Evolutionary conservation across 495 filamentous ascomycete genomes (phyloP), one percentile per base, ranked within the genome.

Genomic region (Xylaria palmicola): DNA sequence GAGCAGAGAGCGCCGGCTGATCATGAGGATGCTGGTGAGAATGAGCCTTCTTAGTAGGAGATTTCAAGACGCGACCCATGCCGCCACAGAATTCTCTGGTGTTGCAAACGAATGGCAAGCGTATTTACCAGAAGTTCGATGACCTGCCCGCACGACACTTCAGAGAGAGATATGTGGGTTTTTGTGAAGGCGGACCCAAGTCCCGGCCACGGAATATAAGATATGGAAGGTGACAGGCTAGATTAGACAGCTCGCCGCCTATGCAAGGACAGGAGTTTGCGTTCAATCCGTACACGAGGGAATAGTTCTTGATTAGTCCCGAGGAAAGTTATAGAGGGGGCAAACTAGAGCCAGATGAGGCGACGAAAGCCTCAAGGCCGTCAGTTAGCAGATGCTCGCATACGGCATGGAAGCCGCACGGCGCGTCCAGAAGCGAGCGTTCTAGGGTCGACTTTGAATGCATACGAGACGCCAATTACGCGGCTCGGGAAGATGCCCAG

Each of bases 371-470:
- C n/a, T n/a, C n/a, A n/a, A n/a, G n/a, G n/a, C n/a, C n/a, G n/a
- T n/a, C n/a, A n/a, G n/a, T n/a, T n/a, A n/a, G n/a, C n/a, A n/a
- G n/a, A n/a, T 62, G 30, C 26, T 47, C 29, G 17, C 15, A 13
- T 53, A 52, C 47, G 54, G 62, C 1, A 54, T 64, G 6, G 55
- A 59, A 41, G 54, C 62, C 1, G 62, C 62, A 13, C 36, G 20
- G 3, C 17, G 36, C 3, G 62, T 40, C 19, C 47, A 47, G 3
- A 55, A 47, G 19, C 20, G 29, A 3, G 62, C 54, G 9, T 64
- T 64, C 48, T 64, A n/a, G 62, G 62, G 3, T 64, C 24, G 62
- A 64, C 49, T 59, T 59, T 12, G 55, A 59, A 27, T 64, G 62
- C 19, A 58, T 59, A 3, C 55, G 34, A 6, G 62, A 64, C 48